A percentile compares a stretch with the other conserved stretches of the same genome.
Evolutionary conservation across 2,329 filamentous ascomycete genomes (phyloP).

Genomic region (Eutypella sp.): DNA sequence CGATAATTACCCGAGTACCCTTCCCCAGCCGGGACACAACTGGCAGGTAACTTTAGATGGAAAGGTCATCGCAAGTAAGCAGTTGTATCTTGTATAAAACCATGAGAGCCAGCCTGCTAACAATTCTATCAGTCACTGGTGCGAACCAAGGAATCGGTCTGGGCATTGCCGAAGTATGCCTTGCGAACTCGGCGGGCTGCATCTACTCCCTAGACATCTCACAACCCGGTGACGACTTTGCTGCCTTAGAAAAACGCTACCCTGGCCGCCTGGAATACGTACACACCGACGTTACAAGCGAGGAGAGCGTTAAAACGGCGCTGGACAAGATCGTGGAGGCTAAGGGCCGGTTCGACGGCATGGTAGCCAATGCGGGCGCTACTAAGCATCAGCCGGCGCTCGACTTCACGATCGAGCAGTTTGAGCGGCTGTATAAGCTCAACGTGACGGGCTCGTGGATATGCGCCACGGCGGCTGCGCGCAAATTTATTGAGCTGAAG

Average conservation of each 20-base stretch:
- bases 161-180: constrained; percentile 40
- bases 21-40: too few relatives aligned
- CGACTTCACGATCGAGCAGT: constrained; percentile 33
- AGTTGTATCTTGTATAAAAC: too few relatives aligned
- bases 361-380: constrained; percentile 36
- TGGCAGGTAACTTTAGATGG: too few relatives aligned
- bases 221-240: constrained; percentile 32
- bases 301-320: constrained; percentile 34
- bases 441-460: constrained; percentile 43
- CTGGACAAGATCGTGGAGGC: constrained; percentile 34
- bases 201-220: constrained; percentile 38
- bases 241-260: constrained; percentile 33
- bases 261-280: constrained; percentile 38
- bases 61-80: too few relatives aligned
- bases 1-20: too few relatives aligned
- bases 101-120: too few relatives aligned
- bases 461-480: constrained; percentile 40
- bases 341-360: constrained; percentile 37
- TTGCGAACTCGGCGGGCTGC: constrained; percentile 36
- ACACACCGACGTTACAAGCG: constrained; percentile 40
- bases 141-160: constrained; percentile 42
- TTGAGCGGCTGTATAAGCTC: constrained; percentile 38
- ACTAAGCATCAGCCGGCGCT: constrained; percentile 43
- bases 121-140: constrained; percentile 37
- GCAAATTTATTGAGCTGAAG: constrained; percentile 32